Evolutionary conservation across 2,329 filamentous ascomycete genomes (phyloP).

Genomic region (Plenodomus biglobosus): DNA sequence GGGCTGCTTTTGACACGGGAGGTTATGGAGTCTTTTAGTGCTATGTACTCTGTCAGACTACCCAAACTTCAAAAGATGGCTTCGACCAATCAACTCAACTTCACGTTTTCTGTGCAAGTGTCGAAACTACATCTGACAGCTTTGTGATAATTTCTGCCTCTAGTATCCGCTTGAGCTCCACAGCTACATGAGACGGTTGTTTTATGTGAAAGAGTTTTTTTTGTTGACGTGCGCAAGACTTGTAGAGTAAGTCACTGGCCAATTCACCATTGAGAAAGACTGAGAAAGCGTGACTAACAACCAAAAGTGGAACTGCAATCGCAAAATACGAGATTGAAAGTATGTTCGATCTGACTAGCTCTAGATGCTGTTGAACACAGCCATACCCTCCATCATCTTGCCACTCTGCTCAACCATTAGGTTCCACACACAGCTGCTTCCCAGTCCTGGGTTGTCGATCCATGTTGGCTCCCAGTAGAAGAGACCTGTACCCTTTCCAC

Average conservation of each 20-base stretch:
- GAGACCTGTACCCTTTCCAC: conserved; percentile 57
- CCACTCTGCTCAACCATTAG: conserved; percentile 61
- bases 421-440: conserved; percentile 66
- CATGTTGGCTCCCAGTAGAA: conserved; percentile 77
- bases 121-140: too few species aligned
- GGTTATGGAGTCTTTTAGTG: conserved; percentile 33
- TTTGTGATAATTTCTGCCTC: too few species aligned
- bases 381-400: conserved; percentile 59
- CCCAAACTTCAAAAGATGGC: conserved; percentile 36
- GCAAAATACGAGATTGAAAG: too few species aligned
- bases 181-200: too few species aligned
- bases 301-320: too few species aligned
- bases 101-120: conserved; percentile 1
- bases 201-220: too few species aligned
- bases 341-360: too few species aligned
- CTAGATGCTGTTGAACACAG: conserved; percentile 48
- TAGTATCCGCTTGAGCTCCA: too few species aligned
- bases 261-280: too few species aligned
- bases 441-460: conserved; percentile 65
- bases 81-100: conserved; percentile 19
- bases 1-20: conserved; percentile 32
- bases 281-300: too few species aligned
- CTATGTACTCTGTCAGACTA: conserved; percentile 38
- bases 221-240: too few species aligned
- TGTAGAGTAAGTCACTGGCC: too few species aligned